Percentiles rank a stretch among this genome's conserved stretches.
Evolutionary conservation across 2,329 filamentous ascomycete species (phyloP).

Genomic region (Bipolaris oryzae): DNA sequence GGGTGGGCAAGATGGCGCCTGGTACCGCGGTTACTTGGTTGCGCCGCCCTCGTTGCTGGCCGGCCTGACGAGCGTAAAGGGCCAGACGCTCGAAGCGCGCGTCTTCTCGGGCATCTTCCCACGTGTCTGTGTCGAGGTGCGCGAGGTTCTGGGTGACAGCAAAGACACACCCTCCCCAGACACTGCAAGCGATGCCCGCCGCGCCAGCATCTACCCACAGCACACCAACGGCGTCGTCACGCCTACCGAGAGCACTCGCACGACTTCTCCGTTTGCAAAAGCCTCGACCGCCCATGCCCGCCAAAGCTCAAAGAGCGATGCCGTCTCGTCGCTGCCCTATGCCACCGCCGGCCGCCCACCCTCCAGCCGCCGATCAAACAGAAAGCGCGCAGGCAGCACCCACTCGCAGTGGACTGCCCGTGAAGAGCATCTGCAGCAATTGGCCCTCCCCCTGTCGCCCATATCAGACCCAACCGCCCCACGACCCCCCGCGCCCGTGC

Average conservation of each 20-base stretch:
- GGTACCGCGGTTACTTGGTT: conserved; percentile 94
- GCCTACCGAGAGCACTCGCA: conserved; percentile 46
- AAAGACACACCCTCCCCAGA: conserved; percentile 29
- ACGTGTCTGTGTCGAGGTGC: conserved; percentile 89
- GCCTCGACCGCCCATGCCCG: conserved; percentile 19
- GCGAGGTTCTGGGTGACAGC: conserved; percentile 79
- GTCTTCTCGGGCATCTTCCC: conserved; percentile 99
- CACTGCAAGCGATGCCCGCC: conserved; percentile 25
- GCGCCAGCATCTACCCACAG: conserved; percentile 30
- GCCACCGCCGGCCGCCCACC: conserved; percentile 35
- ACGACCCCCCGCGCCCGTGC: conserved; percentile 88
- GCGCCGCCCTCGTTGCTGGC: conserved; percentile 91
- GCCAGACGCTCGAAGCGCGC: conserved; percentile 90
- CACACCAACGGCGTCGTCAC: conserved; percentile 47
- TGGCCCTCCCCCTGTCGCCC: conserved; percentile 48
- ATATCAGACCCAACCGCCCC: conserved; percentile 66
- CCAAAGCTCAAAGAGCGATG: conserved; percentile 34
- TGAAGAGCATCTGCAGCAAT: conserved; percentile 48
- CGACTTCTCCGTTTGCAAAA: conserved; percentile 33
- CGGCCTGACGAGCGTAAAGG: conserved; percentile 86
- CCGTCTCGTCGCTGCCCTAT: conserved; percentile 31
- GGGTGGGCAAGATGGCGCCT: conserved; percentile 80
- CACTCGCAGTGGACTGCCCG: conserved; percentile 49
- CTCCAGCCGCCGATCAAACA: conserved; percentile 37
- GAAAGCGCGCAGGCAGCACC: conserved; percentile 44